Evolutionary conservation across 1,284 basidiomycete genomes (phyloP), one percentile per base, ranked within the genome.

Genomic region (Puccinia hordei): DNA sequence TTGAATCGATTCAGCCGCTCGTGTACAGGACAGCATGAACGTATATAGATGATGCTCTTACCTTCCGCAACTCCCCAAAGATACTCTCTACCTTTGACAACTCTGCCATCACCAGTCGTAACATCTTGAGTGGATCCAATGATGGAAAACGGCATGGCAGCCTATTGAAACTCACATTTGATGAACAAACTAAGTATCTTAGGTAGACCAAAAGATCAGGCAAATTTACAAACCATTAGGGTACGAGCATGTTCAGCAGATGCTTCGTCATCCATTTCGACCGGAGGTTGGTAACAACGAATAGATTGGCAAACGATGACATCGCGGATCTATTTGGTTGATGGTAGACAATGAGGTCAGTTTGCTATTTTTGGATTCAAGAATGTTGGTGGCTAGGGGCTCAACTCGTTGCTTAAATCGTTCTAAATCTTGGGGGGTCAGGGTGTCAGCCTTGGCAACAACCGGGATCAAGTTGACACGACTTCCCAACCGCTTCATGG

Each of bases 1-100:
- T 17, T 59, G 38, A 73, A n/a, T 24, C 10, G 4, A 10, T 71
- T 61, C 30, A 44, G 49, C 66, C 22, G 38, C 19, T 30, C 49
- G 55, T 30, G 44, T 49, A 19, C 8, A 51, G 8, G 69, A 17
- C 24, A 27, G 24, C n/a, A 2, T 30, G 41, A 65, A 75, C 66
- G 33, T 53, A 46, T 73, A 38, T 82, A 68, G 61, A 74, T 44
- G 41, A 33, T 55, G 73, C 75, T 87, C 88, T 80, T 80, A 92
- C 92, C 92, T 88, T 99, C 96, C 33, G 96, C 96, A 41, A 98
- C 94, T 88, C 97, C 97, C 97, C 97, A 99, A n/a, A 97, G 90
- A 86, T 99, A 99, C 86, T 98, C 93, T 84, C 97, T 92, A 63
- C 97, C 96, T 87, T 98, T 98, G 86, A 99, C 96, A 46, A 90